phyloP scores from a whole-genome alignment of 306 rosid species.

The Vachellia collinsii region DNA sequence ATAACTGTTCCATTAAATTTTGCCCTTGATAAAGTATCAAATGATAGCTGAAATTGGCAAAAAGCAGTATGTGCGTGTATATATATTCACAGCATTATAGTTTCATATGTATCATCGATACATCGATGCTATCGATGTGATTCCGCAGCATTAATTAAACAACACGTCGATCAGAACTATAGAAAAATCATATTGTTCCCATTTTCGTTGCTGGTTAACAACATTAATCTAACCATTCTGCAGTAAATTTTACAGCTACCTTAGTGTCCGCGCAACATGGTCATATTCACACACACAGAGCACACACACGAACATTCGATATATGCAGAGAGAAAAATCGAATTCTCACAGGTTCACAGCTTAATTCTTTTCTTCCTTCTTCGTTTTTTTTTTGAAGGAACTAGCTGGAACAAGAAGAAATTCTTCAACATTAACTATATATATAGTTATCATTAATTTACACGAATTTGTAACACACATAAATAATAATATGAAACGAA shows the following conservation, averaged over 20 bases:
- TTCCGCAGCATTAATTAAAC: background rate
- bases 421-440: background rate
- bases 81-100: no score
- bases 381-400: background rate
- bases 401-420: background rate
- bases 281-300: background rate
- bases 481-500: no score
- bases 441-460: background rate
- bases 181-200: background rate
- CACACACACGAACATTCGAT: no score
- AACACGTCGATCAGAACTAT: background rate
- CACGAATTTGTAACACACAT: background rate
- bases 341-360: background rate
- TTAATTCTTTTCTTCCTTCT: no score
- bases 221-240: background rate
- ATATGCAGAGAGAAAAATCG: background rate
- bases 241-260: background rate
- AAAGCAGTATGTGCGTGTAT: no score
- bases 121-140: background rate
- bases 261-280: background rate
- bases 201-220: background rate
- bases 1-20: no score
- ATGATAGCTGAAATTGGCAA: no score
- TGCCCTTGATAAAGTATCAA: no score
- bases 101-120: no score